Evolutionary conservation across 2,329 filamentous ascomycete genomes (phyloP), one percentile per base, ranked within the genome.

Genomic region (Ophiostoma australiae): DNA sequence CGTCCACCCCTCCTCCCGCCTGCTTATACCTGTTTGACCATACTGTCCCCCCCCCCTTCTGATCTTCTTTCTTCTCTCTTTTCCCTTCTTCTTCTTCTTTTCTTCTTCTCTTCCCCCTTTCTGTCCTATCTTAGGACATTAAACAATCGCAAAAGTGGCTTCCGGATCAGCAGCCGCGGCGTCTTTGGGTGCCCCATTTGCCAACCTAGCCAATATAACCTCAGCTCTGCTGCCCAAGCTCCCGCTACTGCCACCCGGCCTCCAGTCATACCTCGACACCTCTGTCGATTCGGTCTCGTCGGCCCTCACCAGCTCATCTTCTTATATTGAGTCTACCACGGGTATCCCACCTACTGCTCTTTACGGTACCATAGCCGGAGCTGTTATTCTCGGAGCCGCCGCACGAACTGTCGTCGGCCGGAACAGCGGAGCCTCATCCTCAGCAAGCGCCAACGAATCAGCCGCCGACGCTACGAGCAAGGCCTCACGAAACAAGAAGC

Each of bases 261-360:
- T 86, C 72, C 84, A 85, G 76, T 79, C 79, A 69, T 97, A 87
- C 79, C 78, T 89, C 77, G 84, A 86, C 78, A 82, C 81, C 72
- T 84, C 84, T 72, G 75, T 86, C 75, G 77, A 79, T 73, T 82
- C 83, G 70, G 78, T 89, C 69, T 82, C 82, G 70, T 81, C 80
- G 74, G 83, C 83, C 69, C 83, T 82, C 79, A 80, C 81, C 71
- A 81, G 79, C 76, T 83, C 84, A 66, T 84, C 81, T 79, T 80
- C 84, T 61, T 87, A 86, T 77, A 81, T 88, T 74, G 76, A 78
- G 67, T 81, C 81, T 52, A 79, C 83, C 68, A 85, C 82, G 66
- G 86, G 86, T 72, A 77, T 87, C 76, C 82, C 82, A 67, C 82
- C 83, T 63, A 80, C 80, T 55, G 77, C 84, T 72, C 74, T 84